phyloP scores from a whole-genome alignment of 2,329 filamentous ascomycete species.

The Pyrenophora graminea region DNA sequence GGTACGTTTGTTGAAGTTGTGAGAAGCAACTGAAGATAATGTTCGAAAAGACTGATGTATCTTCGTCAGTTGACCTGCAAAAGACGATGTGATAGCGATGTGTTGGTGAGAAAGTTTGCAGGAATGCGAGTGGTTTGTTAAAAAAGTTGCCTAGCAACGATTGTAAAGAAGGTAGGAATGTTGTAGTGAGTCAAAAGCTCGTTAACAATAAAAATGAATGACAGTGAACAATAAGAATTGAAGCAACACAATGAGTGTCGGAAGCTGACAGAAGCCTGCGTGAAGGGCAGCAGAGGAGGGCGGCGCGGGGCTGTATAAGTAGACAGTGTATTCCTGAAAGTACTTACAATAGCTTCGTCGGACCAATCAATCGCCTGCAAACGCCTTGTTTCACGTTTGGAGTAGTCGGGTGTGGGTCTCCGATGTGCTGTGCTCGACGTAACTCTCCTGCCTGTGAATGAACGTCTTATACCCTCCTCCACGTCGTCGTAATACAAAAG shows the following conservation, averaged over 20 bases:
- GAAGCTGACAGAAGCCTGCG: slow-evolving; percentile 39
- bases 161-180: slow-evolving; percentile 18
- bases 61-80: slow-evolving; percentile 38
- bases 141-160: slow-evolving; percentile 29
- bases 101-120: slow-evolving; percentile 14
- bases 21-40: slow-evolving; percentile 19
- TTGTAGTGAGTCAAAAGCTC: slow-evolving; percentile 15
- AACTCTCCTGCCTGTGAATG: slow-evolving; percentile 28
- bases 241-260: slow-evolving; percentile 34
- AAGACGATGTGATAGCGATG: slow-evolving; percentile 23
- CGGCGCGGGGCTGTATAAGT: slow-evolving; percentile 37
- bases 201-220: slow-evolving; percentile 37
- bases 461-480: slow-evolving; percentile 35
- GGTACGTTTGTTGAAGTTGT: slow-evolving; percentile 24
- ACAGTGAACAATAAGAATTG: slow-evolving; percentile 37
- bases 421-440: slow-evolving; percentile 32
- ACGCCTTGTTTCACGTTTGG: slow-evolving; percentile 45
- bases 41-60: slow-evolving; percentile 27
- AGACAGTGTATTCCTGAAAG: slow-evolving; percentile 23
- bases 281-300: slow-evolving; percentile 30
- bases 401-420: slow-evolving; percentile 33
- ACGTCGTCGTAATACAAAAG: slow-evolving; percentile 23
- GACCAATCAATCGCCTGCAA: slow-evolving; percentile 38
- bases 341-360: slow-evolving; percentile 37
- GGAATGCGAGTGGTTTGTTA: slow-evolving; percentile 15